Evolutionary conservation across 164 flowering plant genomes (phyloP).

Genomic region (Berberis vulgaris): DNA sequence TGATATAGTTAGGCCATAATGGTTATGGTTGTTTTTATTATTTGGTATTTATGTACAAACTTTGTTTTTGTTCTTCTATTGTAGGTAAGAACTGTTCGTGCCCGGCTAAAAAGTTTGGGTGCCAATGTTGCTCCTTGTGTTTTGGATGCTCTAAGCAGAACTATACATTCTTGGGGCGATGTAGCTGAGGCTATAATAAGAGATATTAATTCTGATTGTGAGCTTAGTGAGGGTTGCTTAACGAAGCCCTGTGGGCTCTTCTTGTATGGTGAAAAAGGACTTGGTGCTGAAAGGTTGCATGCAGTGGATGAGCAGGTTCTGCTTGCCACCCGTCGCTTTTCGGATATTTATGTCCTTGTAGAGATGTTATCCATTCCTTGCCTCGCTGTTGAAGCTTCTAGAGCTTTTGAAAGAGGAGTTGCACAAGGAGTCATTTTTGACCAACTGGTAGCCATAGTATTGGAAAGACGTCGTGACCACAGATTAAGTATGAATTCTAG

Average conservation of each 20-base stretch:
- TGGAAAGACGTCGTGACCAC: slow-evolving; percentile 74
- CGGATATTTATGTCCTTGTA: slow-evolving; percentile 68
- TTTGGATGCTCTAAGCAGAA: slow-evolving; percentile 68
- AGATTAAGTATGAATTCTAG: slow-evolving; percentile 34
- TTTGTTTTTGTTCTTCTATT: slow-evolving; percentile 13
- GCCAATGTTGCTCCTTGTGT: slow-evolving; percentile 69
- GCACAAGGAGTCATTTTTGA: slow-evolving; percentile 62
- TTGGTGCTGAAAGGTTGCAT: slow-evolving; percentile 33
- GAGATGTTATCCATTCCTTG: slow-evolving; percentile 89
- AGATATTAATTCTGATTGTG: slow-evolving; percentile 74
- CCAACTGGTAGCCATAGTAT: slow-evolving; percentile 65
- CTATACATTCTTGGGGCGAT: slow-evolving; percentile 71
- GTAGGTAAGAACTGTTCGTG: slow-evolving; percentile 82
- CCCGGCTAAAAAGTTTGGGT: slow-evolving; percentile 65
- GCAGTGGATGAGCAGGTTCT: slow-evolving; percentile 37
- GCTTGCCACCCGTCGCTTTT: slow-evolving; percentile 38
- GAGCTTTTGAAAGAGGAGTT: slow-evolving; percentile 86
- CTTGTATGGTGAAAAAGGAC: slow-evolving; percentile 47
- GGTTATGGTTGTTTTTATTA: not conserved
- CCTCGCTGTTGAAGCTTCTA: slow-evolving; percentile 80
- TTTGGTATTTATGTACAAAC: not conserved
- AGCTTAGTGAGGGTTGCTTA: slow-evolving; percentile 31
- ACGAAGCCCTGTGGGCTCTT: slow-evolving; percentile 30
- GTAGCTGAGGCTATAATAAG: slow-evolving; percentile 68
- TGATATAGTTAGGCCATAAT: not conserved